These are phyloP conservation scores for Chlorella vulgaris DNA, from an alignment of 139 green algal genomes.

Conservation along the genomic window DNA sequence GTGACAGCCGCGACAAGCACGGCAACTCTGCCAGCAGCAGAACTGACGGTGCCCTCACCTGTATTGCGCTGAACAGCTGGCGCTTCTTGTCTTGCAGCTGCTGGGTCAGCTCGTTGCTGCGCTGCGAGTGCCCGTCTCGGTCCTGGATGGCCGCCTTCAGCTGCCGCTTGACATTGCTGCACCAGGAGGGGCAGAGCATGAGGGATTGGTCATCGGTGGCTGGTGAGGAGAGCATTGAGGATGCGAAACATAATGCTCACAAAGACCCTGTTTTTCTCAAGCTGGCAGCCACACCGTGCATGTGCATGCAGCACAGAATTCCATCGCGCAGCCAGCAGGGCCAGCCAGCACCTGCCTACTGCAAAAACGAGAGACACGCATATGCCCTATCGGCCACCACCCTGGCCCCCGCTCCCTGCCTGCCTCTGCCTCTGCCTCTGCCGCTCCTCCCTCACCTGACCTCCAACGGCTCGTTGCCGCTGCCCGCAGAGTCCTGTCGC, in stretches of 20 bases:
- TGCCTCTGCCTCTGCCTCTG: background rate
- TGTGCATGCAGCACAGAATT: no score
- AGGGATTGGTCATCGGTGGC: background rate
- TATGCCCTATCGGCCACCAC: no score
- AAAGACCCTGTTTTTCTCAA: no score
- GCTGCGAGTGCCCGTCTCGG: slow-evolving; percentile 17
- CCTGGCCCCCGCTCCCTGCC: background rate
- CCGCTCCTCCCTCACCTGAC: slow-evolving; percentile 1
- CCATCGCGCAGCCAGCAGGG: no score
- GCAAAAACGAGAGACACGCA: no score
- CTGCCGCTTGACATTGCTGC: slow-evolving; percentile 31
- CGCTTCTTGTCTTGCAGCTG: slow-evolving; percentile 45
- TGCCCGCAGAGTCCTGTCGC: slow-evolving; percentile 37
- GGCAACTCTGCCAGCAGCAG: no score
- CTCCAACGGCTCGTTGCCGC: slow-evolving; percentile 32
- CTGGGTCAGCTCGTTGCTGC: slow-evolving; percentile 27
- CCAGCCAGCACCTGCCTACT: no score
- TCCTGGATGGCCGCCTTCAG: slow-evolving; percentile 5
- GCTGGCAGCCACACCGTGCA: no score
- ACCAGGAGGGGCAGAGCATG: background rate
- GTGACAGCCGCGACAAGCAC: no score
- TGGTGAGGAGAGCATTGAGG: background rate
- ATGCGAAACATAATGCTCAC: no score
- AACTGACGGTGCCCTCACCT: slow-evolving; percentile 6
- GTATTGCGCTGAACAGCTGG: slow-evolving; percentile 36